Evolutionary conservation across 345 rosid genomes (phyloP), one percentile per base, ranked within the genome.

Genomic region (Litchi chinensis): DNA sequence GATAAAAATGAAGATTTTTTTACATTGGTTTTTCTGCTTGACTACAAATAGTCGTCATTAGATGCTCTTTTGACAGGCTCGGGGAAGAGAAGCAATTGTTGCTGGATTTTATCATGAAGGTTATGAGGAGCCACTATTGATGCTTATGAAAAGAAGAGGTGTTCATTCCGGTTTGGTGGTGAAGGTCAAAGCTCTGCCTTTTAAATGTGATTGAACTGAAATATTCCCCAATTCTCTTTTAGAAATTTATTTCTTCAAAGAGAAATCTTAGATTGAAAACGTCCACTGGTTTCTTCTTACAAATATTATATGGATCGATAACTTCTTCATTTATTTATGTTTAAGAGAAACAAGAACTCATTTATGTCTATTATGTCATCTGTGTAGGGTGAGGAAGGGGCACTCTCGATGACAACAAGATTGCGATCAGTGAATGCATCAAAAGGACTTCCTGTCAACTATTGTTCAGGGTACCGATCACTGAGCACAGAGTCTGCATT

Each of bases 101-200:
- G 83, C 99, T 79, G 98, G 99, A 72, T 96, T 96, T 81, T 96
- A 90, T 87, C 99, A 96, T 52, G 95, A 87, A 90, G 98, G 92
- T n/a, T 96, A 90, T 16, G 98, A 92, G 82, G 98, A 94, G 59
- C 91, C 99, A 46, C 90, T 96, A 83, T 79, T 96, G 80, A 94
- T 92, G 98, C 99, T 96, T 75, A 96, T 96, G 99, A 94, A 91
- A 88, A 89, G 97, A 89, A 89, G 99, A 90, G 98, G 97, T 57
- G 87, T 94, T 56, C 97, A 94, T 83, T 90, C 97, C 67, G 98
- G 99, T 82, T 86, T 96, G 85, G 98, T 94, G 69, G 84, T 96
- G 81, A 96, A 96, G 99, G 99, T 95, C 46, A 19, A 82, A 71
- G 65, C 41, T 86, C 80, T 72, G 50, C 80, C 73, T 83, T 80